Base-by-base conservation (phyloP, 192 early-diverging fungal genomes). In the Coemansia sp. region DNA sequence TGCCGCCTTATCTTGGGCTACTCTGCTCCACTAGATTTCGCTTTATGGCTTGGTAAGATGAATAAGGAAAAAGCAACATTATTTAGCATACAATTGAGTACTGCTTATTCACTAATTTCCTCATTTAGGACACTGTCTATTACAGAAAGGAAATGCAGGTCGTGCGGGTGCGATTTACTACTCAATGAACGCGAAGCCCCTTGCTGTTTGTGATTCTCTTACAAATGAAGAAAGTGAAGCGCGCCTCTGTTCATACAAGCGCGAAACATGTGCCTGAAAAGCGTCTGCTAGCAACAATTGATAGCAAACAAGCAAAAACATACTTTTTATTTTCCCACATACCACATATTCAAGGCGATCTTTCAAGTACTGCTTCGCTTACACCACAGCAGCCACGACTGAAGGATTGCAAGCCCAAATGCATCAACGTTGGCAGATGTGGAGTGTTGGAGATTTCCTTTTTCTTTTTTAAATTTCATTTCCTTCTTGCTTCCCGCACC, bases 111-210 rank as follows among this genome's bases (percentile, higher is more conserved):
- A 40, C 7, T 15, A 7, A 49, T 49, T 49, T 49, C 46, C 46
- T 49, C 46, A 49, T 49, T 49, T 25, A 25, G 46, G 23, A 12
- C n/a, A 18, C 16, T 49, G 46, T 25, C 46, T 49, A 4, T 25
- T 10, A 25, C 46, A 49, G 8, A 25, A n/a, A n/a, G n/a, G n/a
- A 23, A 56, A 53, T 56, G 53, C 53, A 55, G 46, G 46, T 25
- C 23, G 21, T 10, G 46, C 23, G 46, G 46, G 46, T 26, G 46
- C 46, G 13, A 49, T 42, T 7, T 13, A 13, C 46, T 13, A 49
- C 25, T 48, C 46, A 56, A 30, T 16, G 7, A 56, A 34, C 29
- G 7, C 6, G 16, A 56, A 25, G 20, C n/a, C 31, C 15, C 53
- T 56, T 33, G 53, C 53, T 29, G 1, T 8, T 33, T n/a, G 0